These are phyloP conservation scores for Amyloporia xantha DNA, from an alignment of 768 basidiomycete genomes.

Conservation along the genomic window DNA sequence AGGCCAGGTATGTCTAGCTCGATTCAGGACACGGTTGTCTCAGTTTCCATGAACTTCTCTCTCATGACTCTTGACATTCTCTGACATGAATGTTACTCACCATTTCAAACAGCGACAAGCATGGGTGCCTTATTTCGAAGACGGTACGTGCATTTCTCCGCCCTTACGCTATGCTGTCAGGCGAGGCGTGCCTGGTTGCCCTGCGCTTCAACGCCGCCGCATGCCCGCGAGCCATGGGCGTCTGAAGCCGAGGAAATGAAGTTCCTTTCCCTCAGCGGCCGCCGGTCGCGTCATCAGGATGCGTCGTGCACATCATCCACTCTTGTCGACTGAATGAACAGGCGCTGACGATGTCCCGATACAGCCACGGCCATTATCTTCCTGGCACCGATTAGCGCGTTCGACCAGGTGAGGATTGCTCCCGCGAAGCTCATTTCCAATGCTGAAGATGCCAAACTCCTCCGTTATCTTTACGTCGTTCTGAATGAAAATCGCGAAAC, in stretches of 20 bases:
- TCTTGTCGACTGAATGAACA: not conserved
- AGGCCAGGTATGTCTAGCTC: slow-evolving; percentile 43
- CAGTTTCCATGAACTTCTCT: slow-evolving; percentile 12
- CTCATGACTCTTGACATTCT: slow-evolving; percentile 3
- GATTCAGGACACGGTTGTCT: too few relatives aligned
- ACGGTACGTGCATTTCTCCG: slow-evolving; percentile 39
- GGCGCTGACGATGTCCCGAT: not conserved
- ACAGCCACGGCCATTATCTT: slow-evolving; percentile 81
- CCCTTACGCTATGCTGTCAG: too few relatives aligned
- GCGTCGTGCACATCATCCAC: not conserved
- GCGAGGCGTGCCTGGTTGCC: too few relatives aligned
- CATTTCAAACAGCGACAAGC: slow-evolving; percentile 57
- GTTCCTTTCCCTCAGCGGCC: too few relatives aligned
- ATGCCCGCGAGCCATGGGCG: too few relatives aligned
- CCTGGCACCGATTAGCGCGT: slow-evolving; percentile 79
- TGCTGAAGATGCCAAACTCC: too few relatives aligned
- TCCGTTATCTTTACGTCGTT: too few relatives aligned
- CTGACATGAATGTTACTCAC: too few relatives aligned
- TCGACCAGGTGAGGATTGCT: slow-evolving; percentile 58
- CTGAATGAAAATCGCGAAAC: too few relatives aligned
- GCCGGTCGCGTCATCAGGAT: not conserved
- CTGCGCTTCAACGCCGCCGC: too few relatives aligned
- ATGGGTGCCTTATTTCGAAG: slow-evolving; percentile 84
- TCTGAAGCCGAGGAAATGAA: too few relatives aligned
- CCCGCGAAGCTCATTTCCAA: too few relatives aligned